These are phyloP conservation scores for Aspergillus conjunctus DNA, from an alignment of 495 filamentous ascomycete species.

Conservation along the genomic window DNA sequence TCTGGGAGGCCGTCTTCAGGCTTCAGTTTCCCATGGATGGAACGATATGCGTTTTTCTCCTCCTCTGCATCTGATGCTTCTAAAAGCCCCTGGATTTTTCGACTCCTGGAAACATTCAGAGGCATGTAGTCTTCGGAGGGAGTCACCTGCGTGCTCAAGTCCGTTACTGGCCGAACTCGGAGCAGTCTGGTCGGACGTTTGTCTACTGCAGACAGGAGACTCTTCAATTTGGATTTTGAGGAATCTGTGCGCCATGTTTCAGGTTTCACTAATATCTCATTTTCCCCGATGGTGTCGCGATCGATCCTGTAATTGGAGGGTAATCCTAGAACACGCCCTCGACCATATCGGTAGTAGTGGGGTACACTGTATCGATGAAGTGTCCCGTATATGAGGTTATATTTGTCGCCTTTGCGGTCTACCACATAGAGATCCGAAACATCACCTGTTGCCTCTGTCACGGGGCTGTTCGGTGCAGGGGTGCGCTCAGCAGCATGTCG, in stretches of 20 bases:
- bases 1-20: constrained; percentile 48
- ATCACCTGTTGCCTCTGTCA: constrained; percentile 25
- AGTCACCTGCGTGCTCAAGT: constrained; percentile 29
- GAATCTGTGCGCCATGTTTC: constrained; percentile 29
- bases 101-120: constrained; percentile 33
- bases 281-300: constrained; percentile 47
- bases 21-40: constrained; percentile 67
- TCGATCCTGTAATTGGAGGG: constrained; percentile 53
- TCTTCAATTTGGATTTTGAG: constrained; percentile 28
- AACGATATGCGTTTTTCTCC: constrained; percentile 65
- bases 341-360: constrained; percentile 58
- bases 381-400: constrained; percentile 62
- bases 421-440: constrained; percentile 40
- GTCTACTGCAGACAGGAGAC: constrained; percentile 22
- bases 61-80: constrained; percentile 40
- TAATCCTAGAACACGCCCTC: constrained; percentile 61
- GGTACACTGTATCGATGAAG: constrained; percentile 63
- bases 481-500: constrained; percentile 5
- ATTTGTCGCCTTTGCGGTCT: constrained; percentile 62
- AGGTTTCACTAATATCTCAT: constrained; percentile 46
- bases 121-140: constrained; percentile 48
- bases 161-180: constrained; percentile 27
- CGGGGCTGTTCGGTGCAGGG: constrained; percentile 13
- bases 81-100: constrained; percentile 19
- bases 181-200: constrained; percentile 27